Evolutionary conservation across 1,139 yeast species (phyloP).

Genomic region (Saccharomyces hybrid): DNA sequence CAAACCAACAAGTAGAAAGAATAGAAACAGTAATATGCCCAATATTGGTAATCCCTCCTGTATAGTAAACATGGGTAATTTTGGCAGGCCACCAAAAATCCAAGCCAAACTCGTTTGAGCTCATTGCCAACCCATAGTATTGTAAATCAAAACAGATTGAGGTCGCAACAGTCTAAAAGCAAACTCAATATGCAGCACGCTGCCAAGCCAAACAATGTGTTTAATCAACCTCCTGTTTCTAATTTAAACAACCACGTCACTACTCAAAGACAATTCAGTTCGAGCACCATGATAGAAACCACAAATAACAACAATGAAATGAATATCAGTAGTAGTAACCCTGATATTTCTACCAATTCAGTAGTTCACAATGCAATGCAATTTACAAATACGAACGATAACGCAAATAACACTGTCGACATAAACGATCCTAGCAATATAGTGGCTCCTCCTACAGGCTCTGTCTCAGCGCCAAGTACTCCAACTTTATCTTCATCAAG

Average conservation of each 20-base stretch:
- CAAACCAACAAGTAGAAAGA: slow-evolving; percentile 33
- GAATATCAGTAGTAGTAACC: slow-evolving; percentile 9
- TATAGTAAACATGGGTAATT: slow-evolving; percentile 15
- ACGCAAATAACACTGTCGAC: background rate
- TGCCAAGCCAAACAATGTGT: slow-evolving; percentile 8
- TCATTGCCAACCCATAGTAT: slow-evolving; percentile 15
- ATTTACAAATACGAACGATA: slow-evolving; percentile 3
- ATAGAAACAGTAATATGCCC: slow-evolving; percentile 31
- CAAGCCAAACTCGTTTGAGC: slow-evolving; percentile 19
- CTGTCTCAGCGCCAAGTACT: slow-evolving; percentile 4
- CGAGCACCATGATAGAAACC: slow-evolving; percentile 15
- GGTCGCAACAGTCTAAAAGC: slow-evolving; percentile 5
- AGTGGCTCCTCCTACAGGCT: background rate
- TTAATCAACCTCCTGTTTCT: slow-evolving; percentile 5
- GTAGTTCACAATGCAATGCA: slow-evolving; percentile 22
- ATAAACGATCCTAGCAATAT: slow-evolving; percentile 1
- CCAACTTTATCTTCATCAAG: slow-evolving; percentile 1
- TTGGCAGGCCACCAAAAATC: slow-evolving; percentile 12
- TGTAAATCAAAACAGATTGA: slow-evolving; percentile 6
- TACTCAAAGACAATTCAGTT: slow-evolving; percentile 19
- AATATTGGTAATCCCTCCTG: slow-evolving; percentile 30
- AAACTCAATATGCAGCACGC: slow-evolving; percentile 12
- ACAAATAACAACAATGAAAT: background rate
- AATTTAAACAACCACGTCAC: slow-evolving; percentile 3
- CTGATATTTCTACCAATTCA: slow-evolving; percentile 21